phyloP scores from a whole-genome alignment of 2,329 filamentous ascomycete species.

The Colletotrichum destructivum region DNA sequence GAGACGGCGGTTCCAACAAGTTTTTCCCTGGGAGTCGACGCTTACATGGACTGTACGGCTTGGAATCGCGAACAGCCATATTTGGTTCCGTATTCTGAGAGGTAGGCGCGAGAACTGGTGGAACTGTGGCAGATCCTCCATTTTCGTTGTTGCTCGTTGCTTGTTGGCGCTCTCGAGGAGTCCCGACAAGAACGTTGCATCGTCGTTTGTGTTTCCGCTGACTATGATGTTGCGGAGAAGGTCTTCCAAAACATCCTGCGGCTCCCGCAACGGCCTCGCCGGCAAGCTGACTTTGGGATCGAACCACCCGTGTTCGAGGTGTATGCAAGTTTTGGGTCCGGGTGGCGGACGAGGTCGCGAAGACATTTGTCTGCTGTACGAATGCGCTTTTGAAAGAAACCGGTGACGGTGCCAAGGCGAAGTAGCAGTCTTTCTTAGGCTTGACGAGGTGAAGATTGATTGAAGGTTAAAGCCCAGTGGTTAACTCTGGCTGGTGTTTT shows the following conservation, averaged over 20 bases:
- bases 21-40: neutral
- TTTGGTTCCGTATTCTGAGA: neutral
- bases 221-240: neutral
- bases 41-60: neutral
- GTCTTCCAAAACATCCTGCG: neutral
- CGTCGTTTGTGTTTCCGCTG: neutral
- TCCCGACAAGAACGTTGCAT: neutral
- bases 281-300: fast-evolving
- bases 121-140: neutral
- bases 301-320: neutral
- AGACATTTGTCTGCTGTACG: neutral
- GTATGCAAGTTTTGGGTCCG: neutral
- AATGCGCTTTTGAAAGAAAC: neutral
- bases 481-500: no score
- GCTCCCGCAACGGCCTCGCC: neutral
- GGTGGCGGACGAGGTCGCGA: neutral
- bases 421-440: no score
- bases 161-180: neutral
- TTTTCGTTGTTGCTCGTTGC: neutral
- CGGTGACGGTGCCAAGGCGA: neutral
- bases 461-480: no score
- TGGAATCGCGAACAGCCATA: neutral
- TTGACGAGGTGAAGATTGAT: no score
- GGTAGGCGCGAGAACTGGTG: neutral
- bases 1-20: neutral